Conservation (phyloP, 2,329 filamentous ascomycete genomes). For the Epichloe sp. region DNA sequence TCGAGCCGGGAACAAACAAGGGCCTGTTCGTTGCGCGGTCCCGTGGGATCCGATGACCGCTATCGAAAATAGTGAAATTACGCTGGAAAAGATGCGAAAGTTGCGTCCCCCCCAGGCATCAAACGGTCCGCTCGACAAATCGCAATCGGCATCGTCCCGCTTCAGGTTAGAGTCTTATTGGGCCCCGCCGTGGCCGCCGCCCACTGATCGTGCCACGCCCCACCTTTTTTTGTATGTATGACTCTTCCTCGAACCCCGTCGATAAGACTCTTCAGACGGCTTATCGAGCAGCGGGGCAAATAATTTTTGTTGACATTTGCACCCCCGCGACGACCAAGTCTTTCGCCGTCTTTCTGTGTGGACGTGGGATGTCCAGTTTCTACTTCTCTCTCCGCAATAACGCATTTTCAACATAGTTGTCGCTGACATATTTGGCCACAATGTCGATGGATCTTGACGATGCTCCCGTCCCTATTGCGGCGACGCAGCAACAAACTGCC, state of each 20-base stretch:
- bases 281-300: constrained; percentile 28
- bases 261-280: constrained; percentile 17
- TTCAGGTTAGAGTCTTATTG: too few relatives aligned
- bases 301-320: constrained; percentile 15
- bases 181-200: too few relatives aligned
- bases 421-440: constrained; percentile 6
- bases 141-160: too few relatives aligned
- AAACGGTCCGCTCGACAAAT: too few relatives aligned
- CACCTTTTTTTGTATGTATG: too few relatives aligned
- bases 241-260: not conserved
- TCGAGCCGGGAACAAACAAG: too few relatives aligned
- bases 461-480: constrained; percentile 25
- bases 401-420: constrained; percentile 4
- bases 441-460: constrained; percentile 34
- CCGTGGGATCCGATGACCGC: too few relatives aligned
- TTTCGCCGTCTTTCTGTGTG: not conserved
- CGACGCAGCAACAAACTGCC: constrained; percentile 18
- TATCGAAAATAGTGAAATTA: too few relatives aligned
- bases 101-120: too few relatives aligned
- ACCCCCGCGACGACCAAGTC: constrained; percentile 4
- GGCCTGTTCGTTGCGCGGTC: too few relatives aligned
- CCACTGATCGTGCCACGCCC: too few relatives aligned
- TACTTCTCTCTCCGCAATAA: constrained; percentile 2
- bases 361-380: not conserved
- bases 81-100: too few relatives aligned